Conservation (phyloP, 1,284 basidiomycete genomes). For the Cutaneotrichosporon sp. region DNA sequence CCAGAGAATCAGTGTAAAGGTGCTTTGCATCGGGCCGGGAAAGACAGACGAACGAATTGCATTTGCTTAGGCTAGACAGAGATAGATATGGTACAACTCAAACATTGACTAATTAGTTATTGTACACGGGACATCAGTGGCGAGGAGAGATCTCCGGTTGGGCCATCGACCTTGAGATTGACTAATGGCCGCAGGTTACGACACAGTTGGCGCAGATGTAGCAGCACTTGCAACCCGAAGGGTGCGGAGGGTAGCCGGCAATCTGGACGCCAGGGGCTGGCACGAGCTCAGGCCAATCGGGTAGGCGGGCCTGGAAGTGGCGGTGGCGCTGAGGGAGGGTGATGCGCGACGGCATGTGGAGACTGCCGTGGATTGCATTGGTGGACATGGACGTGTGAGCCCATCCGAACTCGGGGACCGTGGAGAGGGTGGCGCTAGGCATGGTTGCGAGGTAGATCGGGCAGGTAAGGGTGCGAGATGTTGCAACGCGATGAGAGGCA, state of each 20-base stretch:
- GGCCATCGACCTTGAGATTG: background rate
- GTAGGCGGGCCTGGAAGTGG: background rate
- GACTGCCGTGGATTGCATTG: background rate
- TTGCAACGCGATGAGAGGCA: background rate
- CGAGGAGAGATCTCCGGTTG: no score
- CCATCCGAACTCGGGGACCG: background rate
- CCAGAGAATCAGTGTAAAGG: background rate
- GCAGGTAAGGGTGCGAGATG: background rate
- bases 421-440: background rate
- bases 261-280: background rate
- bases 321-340: background rate
- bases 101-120: background rate
- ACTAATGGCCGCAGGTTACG: background rate
- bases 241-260: constrained; percentile 3
- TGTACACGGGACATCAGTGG: background rate
- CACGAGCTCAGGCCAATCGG: background rate
- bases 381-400: background rate
- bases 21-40: background rate
- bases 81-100: background rate
- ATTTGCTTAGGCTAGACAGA: background rate
- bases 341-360: background rate
- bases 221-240: background rate
- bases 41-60: background rate
- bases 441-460: background rate
- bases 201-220: background rate